Evolutionary conservation across 129 eudicot genomes (phyloP), one percentile per base, ranked within the genome.

Genomic region (Deinandra increscens): DNA sequence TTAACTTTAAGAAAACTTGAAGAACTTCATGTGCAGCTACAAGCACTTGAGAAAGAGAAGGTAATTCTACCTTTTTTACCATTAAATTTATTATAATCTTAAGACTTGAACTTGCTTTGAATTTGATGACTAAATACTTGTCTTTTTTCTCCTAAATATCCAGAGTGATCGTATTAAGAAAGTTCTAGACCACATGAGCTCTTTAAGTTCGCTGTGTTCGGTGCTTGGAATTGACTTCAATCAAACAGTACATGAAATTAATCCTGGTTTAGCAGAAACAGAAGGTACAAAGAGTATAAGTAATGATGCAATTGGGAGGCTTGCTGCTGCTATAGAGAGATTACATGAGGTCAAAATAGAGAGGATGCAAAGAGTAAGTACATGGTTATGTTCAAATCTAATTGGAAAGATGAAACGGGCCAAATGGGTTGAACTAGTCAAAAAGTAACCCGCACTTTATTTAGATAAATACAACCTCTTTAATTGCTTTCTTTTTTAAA

Each of bases 171-270:
- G 99, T 12, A 76, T 87, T 68, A 89, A 85, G 79, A 69, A 84
- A 81, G 86, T 88, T 42, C 15, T 78, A 45, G 91, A 87, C 45
- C 81, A 70, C 73, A 68, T 89, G 64, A 85, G 39, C 72, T 34
- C 59, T 66, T 74, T 93, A 78, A 76, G 75, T 75, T 85, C 88
- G 9, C 77, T 87, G 58, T 93, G 99, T 78, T 73, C 75, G 76
- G 97, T 89, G 49, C 97, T 93, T 48, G 97, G 99, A 45, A 66
- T 93, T 68, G 93, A 93, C 37, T 89, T 87, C 70, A 82, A 78
- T 60, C 77, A 87, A 64, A 83, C 85, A 26, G 74, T 87, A n/a
- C 73, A 59, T 31, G 88, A 89, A 64, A 73, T 93, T 65, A 88
- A 87, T 69, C 95, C 95, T 12, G 83, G 90, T 75, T 80, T 85